Percentiles rank a stretch among this genome's conserved stretches.
Evolutionary conservation across 2,329 filamentous ascomycete genomes (phyloP).

Genomic region (Rhynchosporium agropyri): DNA sequence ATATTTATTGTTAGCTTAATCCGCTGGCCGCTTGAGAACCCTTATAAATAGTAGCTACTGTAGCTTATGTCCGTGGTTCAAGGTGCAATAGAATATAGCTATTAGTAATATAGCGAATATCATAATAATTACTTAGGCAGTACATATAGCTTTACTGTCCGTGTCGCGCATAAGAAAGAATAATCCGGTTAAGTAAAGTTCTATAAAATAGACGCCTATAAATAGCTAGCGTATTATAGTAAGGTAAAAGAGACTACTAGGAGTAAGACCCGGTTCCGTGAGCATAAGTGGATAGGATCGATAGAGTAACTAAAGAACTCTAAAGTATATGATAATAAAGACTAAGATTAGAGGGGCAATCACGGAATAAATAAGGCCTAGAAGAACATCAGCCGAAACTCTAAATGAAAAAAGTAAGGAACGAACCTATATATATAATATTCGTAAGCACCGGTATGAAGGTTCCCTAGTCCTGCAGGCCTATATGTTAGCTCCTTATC

Average conservation of each 20-base stretch:
- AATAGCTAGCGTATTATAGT: slow-evolving; percentile 33
- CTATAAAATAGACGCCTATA: slow-evolving; percentile 35
- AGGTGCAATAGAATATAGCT: neutral
- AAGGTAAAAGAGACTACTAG: slow-evolving; percentile 47
- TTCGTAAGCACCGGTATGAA: slow-evolving; percentile 33
- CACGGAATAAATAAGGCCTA: slow-evolving; percentile 33
- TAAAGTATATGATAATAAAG: slow-evolving; percentile 2
- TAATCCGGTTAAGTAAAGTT: slow-evolving; percentile 32
- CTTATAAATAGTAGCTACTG: neutral
- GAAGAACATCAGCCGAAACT: slow-evolving; percentile 48
- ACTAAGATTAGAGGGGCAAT: slow-evolving; percentile 25
- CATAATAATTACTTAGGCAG: slow-evolving; percentile 34
- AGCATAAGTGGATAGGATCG: slow-evolving; percentile 26
- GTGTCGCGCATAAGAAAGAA: slow-evolving; percentile 35
- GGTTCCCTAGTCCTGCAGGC: slow-evolving; percentile 30
- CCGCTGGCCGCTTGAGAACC: neutral
- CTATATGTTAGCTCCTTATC: slow-evolving; percentile 31
- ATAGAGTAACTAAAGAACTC: slow-evolving; percentile 4
- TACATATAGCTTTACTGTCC: slow-evolving; percentile 26
- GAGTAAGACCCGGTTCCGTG: slow-evolving; percentile 57
- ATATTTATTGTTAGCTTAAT: neutral
- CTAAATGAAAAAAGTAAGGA: slow-evolving; percentile 10
- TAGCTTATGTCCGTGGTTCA: slow-evolving; percentile 6
- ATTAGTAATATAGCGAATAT: neutral
- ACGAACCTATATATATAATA: slow-evolving; percentile 34